A percentile compares a stretch with the other conserved stretches of the same genome.
These are phyloP conservation scores for Ophiostoma himal-ulmi DNA, from an alignment of 2,329 filamentous ascomycete genomes.

Conservation along the genomic window DNA sequence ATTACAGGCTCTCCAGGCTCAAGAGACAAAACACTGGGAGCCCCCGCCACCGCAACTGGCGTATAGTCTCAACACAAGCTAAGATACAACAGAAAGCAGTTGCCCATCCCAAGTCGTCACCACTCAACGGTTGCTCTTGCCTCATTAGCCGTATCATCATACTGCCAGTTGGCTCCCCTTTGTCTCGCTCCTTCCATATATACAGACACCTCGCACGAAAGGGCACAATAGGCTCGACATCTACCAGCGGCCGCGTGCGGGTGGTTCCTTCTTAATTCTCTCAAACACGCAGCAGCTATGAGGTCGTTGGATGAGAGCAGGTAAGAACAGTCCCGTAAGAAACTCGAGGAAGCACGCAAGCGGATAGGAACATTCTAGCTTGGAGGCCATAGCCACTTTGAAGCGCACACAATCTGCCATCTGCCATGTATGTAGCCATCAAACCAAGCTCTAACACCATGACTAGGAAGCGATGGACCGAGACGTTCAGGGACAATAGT, in stretches of 20 bases:
- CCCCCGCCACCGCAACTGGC: conserved; percentile 5
- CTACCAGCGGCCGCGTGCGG: not conserved
- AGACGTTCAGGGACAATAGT: conserved; percentile 52
- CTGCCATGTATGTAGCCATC: no score
- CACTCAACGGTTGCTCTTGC: not conserved
- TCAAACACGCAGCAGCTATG: conserved; percentile 36
- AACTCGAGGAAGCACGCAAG: not conserved
- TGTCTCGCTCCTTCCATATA: not conserved
- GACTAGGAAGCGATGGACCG: conserved; percentile 60
- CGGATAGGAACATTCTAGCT: not conserved
- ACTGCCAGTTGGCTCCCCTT: not conserved
- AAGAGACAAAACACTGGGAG: not conserved
- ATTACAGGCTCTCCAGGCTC: not conserved
- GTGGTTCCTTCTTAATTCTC: not conserved
- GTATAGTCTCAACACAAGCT: conserved; percentile 5
- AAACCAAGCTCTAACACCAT: not conserved
- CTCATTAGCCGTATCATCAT: not conserved
- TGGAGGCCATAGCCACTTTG: not conserved
- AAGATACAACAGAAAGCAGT: not conserved
- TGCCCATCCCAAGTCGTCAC: not conserved
- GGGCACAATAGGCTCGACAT: not conserved
- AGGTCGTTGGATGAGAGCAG: conserved; percentile 50
- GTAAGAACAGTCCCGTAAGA: conserved; percentile 32
- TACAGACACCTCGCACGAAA: not conserved
- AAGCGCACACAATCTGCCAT: not conserved